Conservation (phyloP, 208 protist genomes). For the Trypanosoma melophagium region DNA sequence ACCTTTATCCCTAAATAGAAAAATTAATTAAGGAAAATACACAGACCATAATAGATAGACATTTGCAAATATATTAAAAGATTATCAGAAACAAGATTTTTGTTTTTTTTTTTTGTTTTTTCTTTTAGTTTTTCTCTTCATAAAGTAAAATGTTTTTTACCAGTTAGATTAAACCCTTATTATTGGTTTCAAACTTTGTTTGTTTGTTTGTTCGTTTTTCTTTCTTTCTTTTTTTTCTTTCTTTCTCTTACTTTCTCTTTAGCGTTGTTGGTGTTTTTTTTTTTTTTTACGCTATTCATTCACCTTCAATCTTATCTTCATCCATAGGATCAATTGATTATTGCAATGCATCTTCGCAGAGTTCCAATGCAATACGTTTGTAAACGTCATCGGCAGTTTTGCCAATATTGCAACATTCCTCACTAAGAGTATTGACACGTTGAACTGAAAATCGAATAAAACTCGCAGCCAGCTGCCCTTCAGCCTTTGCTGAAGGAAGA, state of each 20-base stretch:
- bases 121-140: no score
- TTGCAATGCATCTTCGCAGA: constrained; percentile 70
- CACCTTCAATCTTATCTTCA: constrained; percentile 11
- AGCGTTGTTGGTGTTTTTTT: constrained; percentile 3
- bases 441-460: constrained; percentile 68
- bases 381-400: constrained; percentile 82
- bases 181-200: constrained; percentile 15
- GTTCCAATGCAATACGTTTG: constrained; percentile 77
- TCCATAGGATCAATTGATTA: constrained; percentile 21
- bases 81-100: no score
- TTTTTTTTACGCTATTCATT: not conserved
- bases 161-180: not conserved
- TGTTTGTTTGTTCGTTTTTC: constrained; percentile 30
- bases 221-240: constrained; percentile 19
- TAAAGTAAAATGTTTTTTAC: no score
- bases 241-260: constrained; percentile 5
- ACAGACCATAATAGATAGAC: not conserved
- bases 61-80: no score
- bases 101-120: no score
- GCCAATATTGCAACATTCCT: constrained; percentile 74
- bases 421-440: constrained; percentile 43
- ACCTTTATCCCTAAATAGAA: not conserved
- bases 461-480: constrained; percentile 62
- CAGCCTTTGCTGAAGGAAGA: constrained; percentile 58
- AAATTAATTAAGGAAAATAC: constrained; percentile 6